Evolutionary conservation across 2,329 filamentous ascomycete genomes (phyloP).

Genomic region (Scedosporium apiospermum): DNA sequence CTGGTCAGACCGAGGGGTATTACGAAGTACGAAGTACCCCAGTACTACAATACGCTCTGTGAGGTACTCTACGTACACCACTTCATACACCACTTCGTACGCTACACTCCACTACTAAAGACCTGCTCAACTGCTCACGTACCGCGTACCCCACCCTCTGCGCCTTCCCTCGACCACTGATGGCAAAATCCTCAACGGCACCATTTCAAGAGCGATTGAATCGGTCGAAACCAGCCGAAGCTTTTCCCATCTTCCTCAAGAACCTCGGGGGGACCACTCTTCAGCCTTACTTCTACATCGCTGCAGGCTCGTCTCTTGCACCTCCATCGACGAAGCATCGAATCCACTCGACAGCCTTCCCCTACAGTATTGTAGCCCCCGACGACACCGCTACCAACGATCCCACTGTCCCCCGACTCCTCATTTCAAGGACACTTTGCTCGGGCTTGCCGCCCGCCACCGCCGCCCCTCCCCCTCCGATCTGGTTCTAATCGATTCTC

Average conservation of each 20-base stretch:
- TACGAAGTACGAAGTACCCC: not conserved
- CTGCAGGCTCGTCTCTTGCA: not conserved
- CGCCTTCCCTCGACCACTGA: too few relatives aligned
- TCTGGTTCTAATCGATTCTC: not conserved
- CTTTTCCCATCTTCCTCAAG: not conserved
- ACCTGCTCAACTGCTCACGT: too few relatives aligned
- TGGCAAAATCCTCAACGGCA: not conserved
- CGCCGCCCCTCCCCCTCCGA: not conserved
- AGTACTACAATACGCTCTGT: not conserved
- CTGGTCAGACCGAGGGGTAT: not conserved
- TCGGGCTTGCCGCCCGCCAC: constrained; percentile 1
- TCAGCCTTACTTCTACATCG: not conserved
- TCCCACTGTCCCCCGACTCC: not conserved
- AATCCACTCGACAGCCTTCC: not conserved
- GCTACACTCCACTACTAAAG: too few relatives aligned
- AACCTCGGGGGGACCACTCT: not conserved
- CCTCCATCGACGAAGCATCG: too few relatives aligned
- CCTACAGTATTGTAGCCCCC: not conserved
- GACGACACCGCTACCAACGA: not conserved
- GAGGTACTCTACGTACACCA: too few relatives aligned
- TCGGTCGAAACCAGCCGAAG: not conserved
- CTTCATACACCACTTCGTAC: too few relatives aligned
- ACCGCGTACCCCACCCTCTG: too few relatives aligned
- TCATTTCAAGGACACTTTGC: not conserved
- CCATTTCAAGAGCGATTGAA: not conserved